Evolutionary conservation across 306 rosid species (phyloP).

Genomic region (Astragalus membranaceus): DNA sequence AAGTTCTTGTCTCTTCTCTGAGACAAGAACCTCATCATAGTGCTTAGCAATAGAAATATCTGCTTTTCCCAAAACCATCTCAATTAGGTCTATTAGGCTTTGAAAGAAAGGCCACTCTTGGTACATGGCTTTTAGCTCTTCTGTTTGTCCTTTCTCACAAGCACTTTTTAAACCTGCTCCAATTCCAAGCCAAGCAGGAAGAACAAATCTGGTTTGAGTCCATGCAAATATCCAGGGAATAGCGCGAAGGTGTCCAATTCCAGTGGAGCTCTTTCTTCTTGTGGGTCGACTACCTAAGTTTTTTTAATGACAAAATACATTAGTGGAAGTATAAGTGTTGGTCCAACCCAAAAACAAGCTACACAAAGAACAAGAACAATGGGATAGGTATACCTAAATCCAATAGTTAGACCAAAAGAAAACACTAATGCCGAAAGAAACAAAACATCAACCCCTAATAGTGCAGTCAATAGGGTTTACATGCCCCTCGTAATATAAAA

Average conservation of each 20-base stretch:
- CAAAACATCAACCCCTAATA: too few species aligned
- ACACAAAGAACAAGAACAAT: too few species aligned
- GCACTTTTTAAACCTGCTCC: constrained; percentile 81
- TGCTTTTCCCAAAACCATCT: constrained; percentile 92
- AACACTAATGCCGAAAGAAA: too few species aligned
- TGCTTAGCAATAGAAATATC: constrained; percentile 79
- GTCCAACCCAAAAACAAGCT: too few species aligned
- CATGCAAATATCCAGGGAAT: constrained; percentile 95
- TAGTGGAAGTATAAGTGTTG: too few species aligned
- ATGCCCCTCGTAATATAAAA: too few species aligned
- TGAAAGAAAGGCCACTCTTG: constrained; percentile 95
- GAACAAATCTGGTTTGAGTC: constrained; percentile 90
- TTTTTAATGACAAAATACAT: too few species aligned
- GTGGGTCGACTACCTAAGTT: constrained; percentile 94
- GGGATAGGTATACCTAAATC: too few species aligned
- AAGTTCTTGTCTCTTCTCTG: constrained; percentile 45
- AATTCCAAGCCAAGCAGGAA: constrained; percentile 97
- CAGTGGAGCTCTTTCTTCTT: constrained; percentile 60
- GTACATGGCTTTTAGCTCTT: constrained; percentile 76
- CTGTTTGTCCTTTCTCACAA: constrained; percentile 72
- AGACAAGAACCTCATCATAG: constrained; percentile 85
- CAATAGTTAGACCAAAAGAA: too few species aligned
- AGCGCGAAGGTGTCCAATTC: constrained; percentile 87
- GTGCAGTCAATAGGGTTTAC: too few species aligned
- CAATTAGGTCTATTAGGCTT: constrained; percentile 70